A percentile compares a stretch with the other conserved stretches of the same genome.
These are phyloP conservation scores for Salix brachista DNA, from an alignment of 345 rosid species.

Conservation along the genomic window DNA sequence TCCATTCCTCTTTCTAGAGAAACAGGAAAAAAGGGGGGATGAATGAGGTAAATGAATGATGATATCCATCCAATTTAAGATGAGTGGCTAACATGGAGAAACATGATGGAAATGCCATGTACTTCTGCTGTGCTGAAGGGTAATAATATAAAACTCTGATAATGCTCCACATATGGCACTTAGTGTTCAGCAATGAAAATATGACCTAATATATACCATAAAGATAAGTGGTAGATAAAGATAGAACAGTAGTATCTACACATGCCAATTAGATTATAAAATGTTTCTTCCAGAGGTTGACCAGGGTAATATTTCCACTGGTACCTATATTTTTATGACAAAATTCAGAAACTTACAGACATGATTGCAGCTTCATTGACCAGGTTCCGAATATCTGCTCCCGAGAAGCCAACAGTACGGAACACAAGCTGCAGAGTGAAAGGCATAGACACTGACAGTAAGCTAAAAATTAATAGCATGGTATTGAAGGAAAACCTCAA, in stretches of 20 bases:
- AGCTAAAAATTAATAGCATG: not conserved
- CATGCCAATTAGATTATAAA: not conserved
- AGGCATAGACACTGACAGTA: not conserved
- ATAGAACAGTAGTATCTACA: not conserved
- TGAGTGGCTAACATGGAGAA: not conserved
- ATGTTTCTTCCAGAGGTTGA: not conserved
- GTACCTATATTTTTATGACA: not conserved
- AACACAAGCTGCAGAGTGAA: conserved; percentile 68
- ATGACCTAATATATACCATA: not conserved
- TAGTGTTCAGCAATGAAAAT: not conserved
- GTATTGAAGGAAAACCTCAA: not conserved
- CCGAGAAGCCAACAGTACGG: conserved; percentile 91
- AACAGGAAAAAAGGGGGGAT: not conserved
- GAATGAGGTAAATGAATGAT: not conserved
- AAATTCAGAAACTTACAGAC: conserved; percentile 63
- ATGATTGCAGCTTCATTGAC: conserved; percentile 96
- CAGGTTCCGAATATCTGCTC: conserved; percentile 94
- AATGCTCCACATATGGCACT: not conserved
- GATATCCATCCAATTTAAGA: not conserved
- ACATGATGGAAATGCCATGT: not conserved
- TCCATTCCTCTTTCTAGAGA: not conserved
- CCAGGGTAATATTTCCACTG: not conserved
- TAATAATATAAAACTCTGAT: not conserved
- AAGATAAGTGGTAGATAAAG: not conserved
- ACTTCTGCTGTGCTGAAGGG: not conserved